Evolutionary conservation across 1,284 basidiomycete genomes (phyloP).

Genomic region (Cronartium quercuum): DNA sequence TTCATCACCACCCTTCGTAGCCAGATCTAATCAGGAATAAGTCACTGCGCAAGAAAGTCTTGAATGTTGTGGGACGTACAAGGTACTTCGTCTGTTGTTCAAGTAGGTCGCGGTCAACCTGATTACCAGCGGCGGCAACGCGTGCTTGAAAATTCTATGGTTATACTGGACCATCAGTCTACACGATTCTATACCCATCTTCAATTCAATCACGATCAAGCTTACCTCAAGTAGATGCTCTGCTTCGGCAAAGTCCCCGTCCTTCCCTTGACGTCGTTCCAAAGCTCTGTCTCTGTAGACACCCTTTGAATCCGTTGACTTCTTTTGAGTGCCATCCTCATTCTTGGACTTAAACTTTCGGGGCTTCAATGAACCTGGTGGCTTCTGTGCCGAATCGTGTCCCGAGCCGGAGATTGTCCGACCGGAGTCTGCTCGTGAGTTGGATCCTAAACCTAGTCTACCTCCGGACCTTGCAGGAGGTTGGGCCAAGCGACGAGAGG

Average conservation of each 20-base stretch:
- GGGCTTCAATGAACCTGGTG: slow-evolving; percentile 29
- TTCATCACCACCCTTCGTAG: slow-evolving; percentile 36
- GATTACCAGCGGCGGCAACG: slow-evolving; percentile 26
- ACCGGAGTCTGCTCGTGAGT: neutral
- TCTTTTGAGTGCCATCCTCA: neutral
- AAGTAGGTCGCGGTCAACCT: slow-evolving; percentile 33
- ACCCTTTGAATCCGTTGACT: neutral
- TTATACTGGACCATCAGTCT: neutral
- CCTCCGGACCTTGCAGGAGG: neutral
- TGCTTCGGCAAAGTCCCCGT: slow-evolving; percentile 39
- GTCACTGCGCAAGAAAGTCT: neutral
- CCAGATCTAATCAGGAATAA: neutral
- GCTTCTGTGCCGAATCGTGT: neutral
- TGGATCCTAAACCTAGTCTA: neutral
- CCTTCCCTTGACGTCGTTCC: slow-evolving; percentile 27
- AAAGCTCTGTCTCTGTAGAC: slow-evolving; percentile 37
- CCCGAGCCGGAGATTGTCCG: neutral
- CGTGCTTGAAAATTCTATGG: slow-evolving; percentile 38
- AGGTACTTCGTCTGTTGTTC: slow-evolving; percentile 40
- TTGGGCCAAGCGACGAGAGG: neutral
- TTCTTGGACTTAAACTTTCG: slow-evolving; percentile 18
- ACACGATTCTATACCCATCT: neutral
- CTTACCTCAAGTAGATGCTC: slow-evolving; percentile 34
- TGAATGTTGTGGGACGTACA: neutral
- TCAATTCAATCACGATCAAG: neutral